These are phyloP conservation scores for Leucocoprinus leucothites DNA, from an alignment of 768 basidiomycete species.

Conservation along the genomic window DNA sequence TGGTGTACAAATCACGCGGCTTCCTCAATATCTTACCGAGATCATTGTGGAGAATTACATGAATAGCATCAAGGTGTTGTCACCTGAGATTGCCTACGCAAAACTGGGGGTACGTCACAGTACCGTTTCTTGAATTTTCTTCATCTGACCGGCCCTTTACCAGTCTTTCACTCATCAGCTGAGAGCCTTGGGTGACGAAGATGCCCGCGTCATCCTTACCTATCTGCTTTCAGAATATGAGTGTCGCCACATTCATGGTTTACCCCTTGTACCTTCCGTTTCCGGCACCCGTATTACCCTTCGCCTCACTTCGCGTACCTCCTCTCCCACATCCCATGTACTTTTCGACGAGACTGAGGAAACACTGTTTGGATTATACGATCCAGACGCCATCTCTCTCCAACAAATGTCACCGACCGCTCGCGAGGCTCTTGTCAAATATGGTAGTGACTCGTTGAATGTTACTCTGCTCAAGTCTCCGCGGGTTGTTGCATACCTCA, in stretches of 20 bases:
- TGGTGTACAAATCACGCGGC: constrained; percentile 32
- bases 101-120: background rate
- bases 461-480: constrained; percentile 23
- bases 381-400: background rate
- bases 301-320: background rate
- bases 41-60: constrained; percentile 17
- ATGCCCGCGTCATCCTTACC: constrained; percentile 17
- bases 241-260: constrained; percentile 28
- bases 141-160: background rate
- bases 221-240: constrained; percentile 34
- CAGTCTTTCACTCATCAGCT: background rate
- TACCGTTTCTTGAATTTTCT: background rate
- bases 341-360: constrained; percentile 22
- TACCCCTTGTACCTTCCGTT: constrained; percentile 35
- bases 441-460: constrained; percentile 28
- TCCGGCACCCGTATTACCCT: constrained; percentile 23
- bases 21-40: constrained; percentile 31
- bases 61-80: background rate
- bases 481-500: constrained; percentile 28
- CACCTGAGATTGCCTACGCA: background rate
- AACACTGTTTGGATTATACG: background rate
- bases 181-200: background rate
- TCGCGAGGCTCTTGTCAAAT: background rate
- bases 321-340: constrained; percentile 13
- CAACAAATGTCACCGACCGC: background rate